Conservation (phyloP, 176 grass and related monocot genomes). For the Rhynchospora breviuscula region DNA sequence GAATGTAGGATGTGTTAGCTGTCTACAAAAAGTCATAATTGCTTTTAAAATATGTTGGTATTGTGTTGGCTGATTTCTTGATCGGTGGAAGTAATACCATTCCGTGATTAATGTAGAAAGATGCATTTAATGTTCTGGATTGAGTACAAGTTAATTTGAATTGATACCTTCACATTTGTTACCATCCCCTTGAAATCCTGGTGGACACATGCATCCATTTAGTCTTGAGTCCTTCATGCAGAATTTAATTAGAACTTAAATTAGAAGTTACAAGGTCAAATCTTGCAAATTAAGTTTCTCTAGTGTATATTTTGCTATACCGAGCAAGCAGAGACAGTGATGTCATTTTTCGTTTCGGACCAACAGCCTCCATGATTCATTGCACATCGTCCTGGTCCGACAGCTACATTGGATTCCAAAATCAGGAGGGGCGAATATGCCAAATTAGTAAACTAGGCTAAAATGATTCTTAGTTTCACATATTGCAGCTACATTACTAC, state of each 20-base stretch:
- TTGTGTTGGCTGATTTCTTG: neutral
- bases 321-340: constrained; percentile 70
- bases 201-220: constrained; percentile 60
- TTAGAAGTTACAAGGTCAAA: neutral
- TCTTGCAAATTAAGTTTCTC: neutral
- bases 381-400: constrained; percentile 71
- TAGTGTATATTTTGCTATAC: constrained; percentile 23
- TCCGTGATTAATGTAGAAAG: neutral
- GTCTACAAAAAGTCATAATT: neutral
- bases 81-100: neutral
- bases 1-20: neutral
- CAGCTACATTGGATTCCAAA: constrained; percentile 34
- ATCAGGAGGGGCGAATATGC: neutral
- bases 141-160: neutral
- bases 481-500: neutral
- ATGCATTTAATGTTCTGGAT: neutral
- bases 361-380: constrained; percentile 83
- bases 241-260: neutral
- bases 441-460: neutral
- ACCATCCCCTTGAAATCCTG: constrained; percentile 73
- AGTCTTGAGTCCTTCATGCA: constrained; percentile 36
- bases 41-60: neutral
- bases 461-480: neutral
- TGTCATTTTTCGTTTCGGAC: constrained; percentile 40
- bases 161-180: constrained; percentile 61